These are phyloP conservation scores for Backusella mclennaniae DNA, from an alignment of 192 early-diverging fungal genomes.

Conservation along the genomic window DNA sequence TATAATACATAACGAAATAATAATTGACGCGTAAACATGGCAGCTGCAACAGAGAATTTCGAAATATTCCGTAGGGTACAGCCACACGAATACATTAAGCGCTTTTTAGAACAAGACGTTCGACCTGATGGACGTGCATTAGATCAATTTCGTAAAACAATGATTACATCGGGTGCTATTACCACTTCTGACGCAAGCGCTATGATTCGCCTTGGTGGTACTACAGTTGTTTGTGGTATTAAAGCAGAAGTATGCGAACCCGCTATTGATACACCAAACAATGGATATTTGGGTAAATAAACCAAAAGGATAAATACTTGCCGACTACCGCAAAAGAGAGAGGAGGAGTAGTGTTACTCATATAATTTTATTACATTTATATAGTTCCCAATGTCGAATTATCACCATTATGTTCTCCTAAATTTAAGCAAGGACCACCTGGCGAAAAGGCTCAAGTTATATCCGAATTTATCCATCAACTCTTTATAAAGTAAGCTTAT, in stretches of 20 bases:
- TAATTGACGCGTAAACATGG: background rate
- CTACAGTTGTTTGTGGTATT: constrained; percentile 89
- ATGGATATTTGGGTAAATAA: constrained; percentile 74
- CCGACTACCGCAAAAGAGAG: background rate
- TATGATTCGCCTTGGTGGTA: constrained; percentile 84
- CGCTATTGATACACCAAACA: constrained; percentile 56
- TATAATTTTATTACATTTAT: background rate
- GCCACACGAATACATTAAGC: constrained; percentile 81
- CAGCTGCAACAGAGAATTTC: constrained; percentile 28
- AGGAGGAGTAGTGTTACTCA: background rate
- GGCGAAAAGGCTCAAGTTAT: constrained; percentile 78
- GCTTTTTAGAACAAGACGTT: constrained; percentile 76
- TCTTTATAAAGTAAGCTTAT: constrained; percentile 54
- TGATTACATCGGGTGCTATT: constrained; percentile 66
- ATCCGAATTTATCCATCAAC: constrained; percentile 72
- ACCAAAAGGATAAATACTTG: background rate
- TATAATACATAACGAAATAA: background rate
- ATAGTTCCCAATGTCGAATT: constrained; percentile 89
- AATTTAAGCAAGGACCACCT: constrained; percentile 84
- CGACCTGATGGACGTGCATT: constrained; percentile 84
- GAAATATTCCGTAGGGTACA: constrained; percentile 88
- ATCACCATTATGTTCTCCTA: constrained; percentile 85
- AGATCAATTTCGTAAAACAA: constrained; percentile 62
- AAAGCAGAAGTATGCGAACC: constrained; percentile 94
- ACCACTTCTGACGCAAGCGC: constrained; percentile 84